A percentile compares a stretch with the other conserved stretches of the same genome.
Evolutionary conservation across 495 filamentous ascomycete species (phyloP).

Genomic region (Aspergillus sparsus): DNA sequence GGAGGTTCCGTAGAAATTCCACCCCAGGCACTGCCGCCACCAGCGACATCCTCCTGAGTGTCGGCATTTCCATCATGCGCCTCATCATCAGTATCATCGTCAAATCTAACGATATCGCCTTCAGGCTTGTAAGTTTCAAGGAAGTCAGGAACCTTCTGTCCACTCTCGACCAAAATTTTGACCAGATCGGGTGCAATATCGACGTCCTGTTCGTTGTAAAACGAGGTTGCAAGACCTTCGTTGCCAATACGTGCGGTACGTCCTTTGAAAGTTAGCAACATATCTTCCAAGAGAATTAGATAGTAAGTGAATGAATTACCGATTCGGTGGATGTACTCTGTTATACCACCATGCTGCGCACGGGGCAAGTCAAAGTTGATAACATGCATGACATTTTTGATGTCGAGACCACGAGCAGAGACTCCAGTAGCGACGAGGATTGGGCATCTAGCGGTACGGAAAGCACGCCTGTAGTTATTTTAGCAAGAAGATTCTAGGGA

Average conservation of each 20-base stretch:
- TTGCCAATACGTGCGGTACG: constrained; percentile 95
- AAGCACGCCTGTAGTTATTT: constrained; percentile 60
- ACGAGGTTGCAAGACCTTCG: constrained; percentile 80
- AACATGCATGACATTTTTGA: constrained; percentile 82
- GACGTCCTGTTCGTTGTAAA: constrained; percentile 75
- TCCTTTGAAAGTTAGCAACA: constrained; percentile 51
- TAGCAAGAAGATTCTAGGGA: neutral
- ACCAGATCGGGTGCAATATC: constrained; percentile 69
- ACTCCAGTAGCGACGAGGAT: constrained; percentile 85
- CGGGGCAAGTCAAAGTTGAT: constrained; percentile 89
- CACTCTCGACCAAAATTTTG: constrained; percentile 76
- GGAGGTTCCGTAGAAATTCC: constrained; percentile 14
- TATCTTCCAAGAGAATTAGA: neutral
- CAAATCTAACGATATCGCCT: constrained; percentile 53
- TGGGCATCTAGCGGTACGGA: constrained; percentile 70
- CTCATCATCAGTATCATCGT: constrained; percentile 64
- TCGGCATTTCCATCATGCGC: constrained; percentile 37
- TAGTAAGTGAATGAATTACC: constrained; percentile 51
- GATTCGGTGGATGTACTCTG: constrained; percentile 93
- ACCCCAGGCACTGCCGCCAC: constrained; percentile 14
- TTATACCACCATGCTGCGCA: constrained; percentile 73
- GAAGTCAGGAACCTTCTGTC: constrained; percentile 80
- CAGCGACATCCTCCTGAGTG: constrained; percentile 15
- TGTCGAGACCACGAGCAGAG: constrained; percentile 86
- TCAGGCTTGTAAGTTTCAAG: constrained; percentile 63